Conservation (phyloP, 140 eudicot species). For the Anethum foeniculum region DNA sequence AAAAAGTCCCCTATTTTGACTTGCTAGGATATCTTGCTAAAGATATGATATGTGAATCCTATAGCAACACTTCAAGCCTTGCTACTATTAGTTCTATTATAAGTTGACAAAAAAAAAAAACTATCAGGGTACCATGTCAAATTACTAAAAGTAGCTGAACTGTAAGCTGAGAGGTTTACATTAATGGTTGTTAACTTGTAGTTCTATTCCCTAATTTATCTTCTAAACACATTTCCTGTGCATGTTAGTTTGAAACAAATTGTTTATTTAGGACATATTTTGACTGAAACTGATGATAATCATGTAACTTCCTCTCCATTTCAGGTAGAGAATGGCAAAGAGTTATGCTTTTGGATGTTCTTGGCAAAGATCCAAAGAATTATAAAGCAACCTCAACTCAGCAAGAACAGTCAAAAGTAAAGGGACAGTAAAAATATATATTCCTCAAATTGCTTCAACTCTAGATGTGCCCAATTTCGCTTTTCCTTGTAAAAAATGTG, state of each 20-base stretch:
- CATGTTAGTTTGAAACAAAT: neutral
- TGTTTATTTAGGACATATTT: neutral
- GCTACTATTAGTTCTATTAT: neutral
- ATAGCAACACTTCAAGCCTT: no score
- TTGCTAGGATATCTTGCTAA: neutral
- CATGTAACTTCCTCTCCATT: neutral
- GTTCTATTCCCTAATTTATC: neutral
- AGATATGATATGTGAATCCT: no score
- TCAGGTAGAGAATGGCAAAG: slow-evolving; percentile 59
- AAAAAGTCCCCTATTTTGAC: neutral
- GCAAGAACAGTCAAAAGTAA: slow-evolving; percentile 23
- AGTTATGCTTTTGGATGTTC: slow-evolving; percentile 33
- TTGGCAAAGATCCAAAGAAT: slow-evolving; percentile 33
- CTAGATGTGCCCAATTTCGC: neutral
- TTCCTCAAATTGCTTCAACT: neutral
- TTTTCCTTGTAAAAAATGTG: neutral
- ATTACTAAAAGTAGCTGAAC: neutral
- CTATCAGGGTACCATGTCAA: neutral
- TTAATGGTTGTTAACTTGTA: neutral
- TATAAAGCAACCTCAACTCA: slow-evolving; percentile 13
- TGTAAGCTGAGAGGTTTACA: neutral
- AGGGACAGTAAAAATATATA: neutral
- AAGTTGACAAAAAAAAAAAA: neutral
- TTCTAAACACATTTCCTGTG: neutral
- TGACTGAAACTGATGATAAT: neutral